A percentile compares a stretch with the other conserved stretches of the same genome.
Conservation (phyloP, 305 asterid genomes). For the Nicotiana rustica region DNA sequence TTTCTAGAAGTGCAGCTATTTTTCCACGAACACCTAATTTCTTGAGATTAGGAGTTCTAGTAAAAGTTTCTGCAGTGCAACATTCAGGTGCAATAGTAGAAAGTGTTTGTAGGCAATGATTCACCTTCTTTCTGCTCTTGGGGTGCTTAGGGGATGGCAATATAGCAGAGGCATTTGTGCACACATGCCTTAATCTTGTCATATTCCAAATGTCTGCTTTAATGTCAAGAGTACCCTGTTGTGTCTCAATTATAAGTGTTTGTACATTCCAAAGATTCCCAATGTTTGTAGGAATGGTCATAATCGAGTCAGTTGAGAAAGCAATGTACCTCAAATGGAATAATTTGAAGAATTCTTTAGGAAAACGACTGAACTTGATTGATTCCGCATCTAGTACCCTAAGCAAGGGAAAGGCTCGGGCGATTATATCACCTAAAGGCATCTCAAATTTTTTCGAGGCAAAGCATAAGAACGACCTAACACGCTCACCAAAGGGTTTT, state of each 20-base stretch:
- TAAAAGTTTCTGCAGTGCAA: slow-evolving; percentile 55
- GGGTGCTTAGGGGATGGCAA: slow-evolving; percentile 48
- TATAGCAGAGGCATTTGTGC: slow-evolving; percentile 59
- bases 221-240: slow-evolving; percentile 51
- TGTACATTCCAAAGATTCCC: slow-evolving; percentile 68
- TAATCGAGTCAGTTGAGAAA: slow-evolving; percentile 47
- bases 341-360: slow-evolving; percentile 50
- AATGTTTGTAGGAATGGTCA: slow-evolving; percentile 52
- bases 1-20: slow-evolving; percentile 48
- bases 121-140: slow-evolving; percentile 45
- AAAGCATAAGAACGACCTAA: slow-evolving; percentile 71
- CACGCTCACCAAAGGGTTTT: slow-evolving; percentile 55
- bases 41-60: slow-evolving; percentile 53
- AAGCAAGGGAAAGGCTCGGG: slow-evolving; percentile 60
- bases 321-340: slow-evolving; percentile 68
- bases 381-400: slow-evolving; percentile 62
- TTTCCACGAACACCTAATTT: slow-evolving; percentile 59
- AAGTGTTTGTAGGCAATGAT: slow-evolving; percentile 58
- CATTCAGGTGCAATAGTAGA: slow-evolving; percentile 53
- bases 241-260: slow-evolving; percentile 57
- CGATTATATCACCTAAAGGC: slow-evolving; percentile 49
- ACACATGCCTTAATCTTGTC: slow-evolving; percentile 69
- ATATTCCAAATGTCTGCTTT: slow-evolving; percentile 68
- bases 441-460: slow-evolving; percentile 48
- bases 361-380: slow-evolving; percentile 55